Evolutionary conservation across 306 rosid species (phyloP), one percentile per base, ranked within the genome.

Genomic region (Inga oerstediana): DNA sequence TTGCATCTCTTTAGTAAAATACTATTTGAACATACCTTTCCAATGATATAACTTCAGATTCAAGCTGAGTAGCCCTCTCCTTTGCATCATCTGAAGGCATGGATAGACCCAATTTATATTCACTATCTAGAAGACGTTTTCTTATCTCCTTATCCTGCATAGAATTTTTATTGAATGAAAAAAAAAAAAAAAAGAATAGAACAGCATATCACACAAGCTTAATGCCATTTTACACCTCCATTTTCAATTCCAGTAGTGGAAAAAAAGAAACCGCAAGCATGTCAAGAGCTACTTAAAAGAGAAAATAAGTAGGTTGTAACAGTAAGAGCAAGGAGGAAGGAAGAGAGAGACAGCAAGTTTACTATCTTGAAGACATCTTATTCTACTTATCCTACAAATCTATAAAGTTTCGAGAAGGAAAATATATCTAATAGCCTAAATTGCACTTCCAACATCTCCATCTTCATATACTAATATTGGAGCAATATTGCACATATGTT

Each of bases 11-110:
- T 20, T 22, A 10, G 66, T 9, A 59, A 22, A 59, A 59, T 59
- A 10, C 34, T 59, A 22, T 8, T 76, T 68, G 73, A 81, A 76
- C 74, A 78, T 83, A 94, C 99, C 98, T 92, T 72, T 96, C 97
- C 78, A 94, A 72, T 79, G 90, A 88, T 67, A 94, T 91, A 87
- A 94, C 91, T 82, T 91, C 95, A 76, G 88, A 87, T 85, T 94
- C 98, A 68, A 96, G 97, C 77, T 92, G 99, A 54, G 89, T 9
- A 88, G 91, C 85, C 84, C 98, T 94, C 84, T 90, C 94, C 84
- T 88, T 92, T 86, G 97, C 98, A 66, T 86, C 92, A 86, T 88
- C 92, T 37, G 91, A 84, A 80, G 99, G 99, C 97, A 96, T 92
- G 59, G 98, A 92, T 81, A 82, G 86, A 69, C 99, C 99, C 88